phyloP scores from a whole-genome alignment of 805 yeast species.

The Ogataea naganishii region DNA sequence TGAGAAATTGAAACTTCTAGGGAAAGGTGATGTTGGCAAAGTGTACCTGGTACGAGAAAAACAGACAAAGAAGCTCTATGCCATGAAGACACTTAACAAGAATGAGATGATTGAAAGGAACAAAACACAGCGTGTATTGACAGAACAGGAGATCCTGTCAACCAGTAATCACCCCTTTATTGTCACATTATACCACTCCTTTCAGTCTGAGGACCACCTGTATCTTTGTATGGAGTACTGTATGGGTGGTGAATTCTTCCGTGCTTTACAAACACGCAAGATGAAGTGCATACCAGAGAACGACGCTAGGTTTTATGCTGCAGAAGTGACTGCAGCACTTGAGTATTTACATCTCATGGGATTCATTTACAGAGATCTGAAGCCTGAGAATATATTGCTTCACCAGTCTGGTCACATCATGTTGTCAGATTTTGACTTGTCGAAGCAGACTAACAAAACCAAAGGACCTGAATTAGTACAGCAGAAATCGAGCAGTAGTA shows the following conservation, averaged over 20 bases:
- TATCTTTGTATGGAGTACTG: slow-evolving; percentile 98
- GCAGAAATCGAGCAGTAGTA: slow-evolving; percentile 18
- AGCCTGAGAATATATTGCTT: slow-evolving; percentile 89
- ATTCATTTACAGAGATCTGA: slow-evolving; percentile 89
- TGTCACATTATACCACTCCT: slow-evolving; percentile 91
- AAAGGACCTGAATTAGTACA: slow-evolving; percentile 66
- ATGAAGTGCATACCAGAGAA: slow-evolving; percentile 78
- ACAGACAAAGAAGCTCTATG: slow-evolving; percentile 64
- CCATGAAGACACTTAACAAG: slow-evolving; percentile 86
- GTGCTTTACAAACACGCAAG: slow-evolving; percentile 88
- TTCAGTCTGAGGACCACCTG: slow-evolving; percentile 86
- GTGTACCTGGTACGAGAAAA: slow-evolving; percentile 88
- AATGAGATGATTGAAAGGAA: slow-evolving; percentile 93
- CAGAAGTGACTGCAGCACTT: slow-evolving; percentile 94
- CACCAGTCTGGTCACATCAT: slow-evolving; percentile 98
- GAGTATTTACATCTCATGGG: slow-evolving; percentile 97
- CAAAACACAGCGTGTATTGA: slow-evolving; percentile 87
- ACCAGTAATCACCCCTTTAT: slow-evolving; percentile 96
- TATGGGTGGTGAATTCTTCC: slow-evolving; percentile 97
- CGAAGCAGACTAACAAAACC: slow-evolving; percentile 74
- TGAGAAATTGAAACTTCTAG: slow-evolving; percentile 82
- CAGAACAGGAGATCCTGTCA: slow-evolving; percentile 94
- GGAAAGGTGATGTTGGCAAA: slow-evolving; percentile 97
- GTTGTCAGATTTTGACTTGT: slow-evolving; percentile 93
- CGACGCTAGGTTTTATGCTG: slow-evolving; percentile 90